Conservation (phyloP, 2,329 filamentous ascomycete species). For the Drechslera avenae region DNA sequence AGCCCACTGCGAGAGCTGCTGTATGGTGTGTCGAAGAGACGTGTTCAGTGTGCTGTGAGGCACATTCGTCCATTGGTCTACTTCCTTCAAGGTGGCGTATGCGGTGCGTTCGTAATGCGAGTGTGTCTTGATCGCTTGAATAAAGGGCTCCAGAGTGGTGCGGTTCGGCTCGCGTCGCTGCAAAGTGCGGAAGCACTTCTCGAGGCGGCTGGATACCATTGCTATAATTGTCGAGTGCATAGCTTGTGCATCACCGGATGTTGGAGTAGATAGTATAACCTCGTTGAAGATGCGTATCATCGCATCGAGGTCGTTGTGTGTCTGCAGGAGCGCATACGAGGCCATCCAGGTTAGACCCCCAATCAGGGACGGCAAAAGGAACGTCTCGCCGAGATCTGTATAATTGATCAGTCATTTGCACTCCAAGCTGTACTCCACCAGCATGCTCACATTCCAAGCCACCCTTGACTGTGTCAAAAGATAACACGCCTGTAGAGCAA, state of each 20-base stretch:
- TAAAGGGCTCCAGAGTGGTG: conserved; percentile 71
- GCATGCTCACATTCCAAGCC: conserved; percentile 71
- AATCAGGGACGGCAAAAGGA: conserved; percentile 77
- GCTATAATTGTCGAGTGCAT: conserved; percentile 75
- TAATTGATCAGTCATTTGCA: conserved; percentile 2
- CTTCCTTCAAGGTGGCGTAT: conserved; percentile 67
- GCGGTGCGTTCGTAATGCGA: conserved; percentile 64
- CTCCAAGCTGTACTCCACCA: background rate
- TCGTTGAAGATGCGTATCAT: conserved; percentile 74
- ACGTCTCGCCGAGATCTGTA: conserved; percentile 75
- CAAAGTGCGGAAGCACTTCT: conserved; percentile 69
- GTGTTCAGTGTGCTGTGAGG: conserved; percentile 62
- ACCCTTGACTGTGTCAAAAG: conserved; percentile 71
- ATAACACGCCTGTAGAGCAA: conserved; percentile 67
- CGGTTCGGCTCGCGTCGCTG: conserved; percentile 70
- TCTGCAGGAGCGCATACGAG: conserved; percentile 70
- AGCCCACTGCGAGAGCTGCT: conserved; percentile 70
- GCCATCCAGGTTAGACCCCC: conserved; percentile 74
- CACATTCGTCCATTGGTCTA: conserved; percentile 69
- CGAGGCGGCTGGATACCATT: conserved; percentile 71
- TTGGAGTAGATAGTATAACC: conserved; percentile 71
- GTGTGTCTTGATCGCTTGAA: conserved; percentile 67
- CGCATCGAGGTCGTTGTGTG: conserved; percentile 67
- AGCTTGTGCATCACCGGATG: conserved; percentile 71
- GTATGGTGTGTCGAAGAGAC: conserved; percentile 65